Percentiles rank a stretch among this genome's conserved stretches.
Conservation (phyloP, 2,329 filamentous ascomycete genomes). For the Alternaria alternata region DNA sequence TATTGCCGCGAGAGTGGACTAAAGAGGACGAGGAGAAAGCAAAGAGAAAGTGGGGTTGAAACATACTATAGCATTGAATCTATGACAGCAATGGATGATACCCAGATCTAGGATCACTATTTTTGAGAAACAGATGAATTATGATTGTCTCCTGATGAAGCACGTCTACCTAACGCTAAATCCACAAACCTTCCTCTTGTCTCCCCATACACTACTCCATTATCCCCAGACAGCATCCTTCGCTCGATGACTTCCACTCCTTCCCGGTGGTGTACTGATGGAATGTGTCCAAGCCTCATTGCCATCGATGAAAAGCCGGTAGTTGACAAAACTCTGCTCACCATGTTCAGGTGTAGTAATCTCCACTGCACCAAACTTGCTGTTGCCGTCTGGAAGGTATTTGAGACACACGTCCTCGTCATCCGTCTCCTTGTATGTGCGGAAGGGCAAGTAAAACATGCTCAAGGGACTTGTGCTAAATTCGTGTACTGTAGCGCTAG, state of each 20-base stretch:
- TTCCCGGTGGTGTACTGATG: conserved; percentile 54
- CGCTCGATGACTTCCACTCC: conserved; percentile 51
- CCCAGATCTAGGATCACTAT: background rate
- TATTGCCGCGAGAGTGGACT: conserved; percentile 86
- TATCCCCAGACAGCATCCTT: conserved; percentile 58
- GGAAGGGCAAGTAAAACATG: conserved; percentile 90
- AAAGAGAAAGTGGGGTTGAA: conserved; percentile 53
- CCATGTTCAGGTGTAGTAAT: conserved; percentile 73
- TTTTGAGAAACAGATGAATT: background rate
- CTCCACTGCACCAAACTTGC: conserved; percentile 85
- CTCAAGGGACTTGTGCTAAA: conserved; percentile 91
- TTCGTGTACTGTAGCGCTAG: conserved; percentile 71
- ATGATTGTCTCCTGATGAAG: background rate
- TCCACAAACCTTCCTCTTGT: background rate
- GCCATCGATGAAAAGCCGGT: conserved; percentile 84
- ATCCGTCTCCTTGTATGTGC: conserved; percentile 83
- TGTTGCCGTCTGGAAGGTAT: conserved; percentile 86
- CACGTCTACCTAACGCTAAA: background rate
- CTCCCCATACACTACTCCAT: background rate
- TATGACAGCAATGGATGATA: background rate
- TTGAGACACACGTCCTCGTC: conserved; percentile 84
- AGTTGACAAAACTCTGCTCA: conserved; percentile 77
- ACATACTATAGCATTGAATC: background rate
- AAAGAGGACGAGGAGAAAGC: conserved; percentile 78
- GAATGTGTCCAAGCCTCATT: conserved; percentile 75